phyloP scores from a whole-genome alignment of 139 green algal species.

The Bryopsis sp. region DNA sequence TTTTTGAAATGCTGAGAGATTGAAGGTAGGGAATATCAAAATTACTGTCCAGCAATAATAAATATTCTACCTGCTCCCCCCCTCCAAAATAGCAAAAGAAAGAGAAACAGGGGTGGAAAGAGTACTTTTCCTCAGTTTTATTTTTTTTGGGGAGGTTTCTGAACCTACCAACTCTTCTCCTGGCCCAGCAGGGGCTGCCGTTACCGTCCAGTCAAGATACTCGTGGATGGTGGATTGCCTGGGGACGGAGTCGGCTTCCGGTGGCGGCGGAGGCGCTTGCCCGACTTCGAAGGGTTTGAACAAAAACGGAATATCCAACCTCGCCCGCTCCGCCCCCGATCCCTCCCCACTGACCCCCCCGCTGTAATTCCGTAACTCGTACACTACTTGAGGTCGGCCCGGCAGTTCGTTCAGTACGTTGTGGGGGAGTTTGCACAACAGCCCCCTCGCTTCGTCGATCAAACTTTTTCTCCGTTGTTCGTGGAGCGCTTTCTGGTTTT shows the following conservation, averaged over 20 bases:
- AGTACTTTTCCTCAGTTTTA: too few relatives aligned
- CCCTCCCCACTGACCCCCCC: slow-evolving; percentile 1
- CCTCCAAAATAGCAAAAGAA: too few relatives aligned
- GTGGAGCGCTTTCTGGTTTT: too few relatives aligned
- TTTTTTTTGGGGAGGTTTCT: too few relatives aligned
- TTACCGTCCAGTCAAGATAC: slow-evolving; percentile 92
- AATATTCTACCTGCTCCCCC: too few relatives aligned
- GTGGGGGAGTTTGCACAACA: slow-evolving; percentile 34
- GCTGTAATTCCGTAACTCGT: slow-evolving; percentile 43
- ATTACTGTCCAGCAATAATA: too few relatives aligned
- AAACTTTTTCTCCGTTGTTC: too few relatives aligned
- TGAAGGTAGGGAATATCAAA: too few relatives aligned
- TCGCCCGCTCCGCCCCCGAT: slow-evolving; percentile 27
- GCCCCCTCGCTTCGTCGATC: slow-evolving; percentile 26
- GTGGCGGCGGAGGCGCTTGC: slow-evolving; percentile 44
- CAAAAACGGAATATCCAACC: slow-evolving; percentile 70
- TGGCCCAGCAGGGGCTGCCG: too few relatives aligned
- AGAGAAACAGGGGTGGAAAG: too few relatives aligned
- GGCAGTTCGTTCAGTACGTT: slow-evolving; percentile 57
- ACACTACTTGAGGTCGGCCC: slow-evolving; percentile 55
- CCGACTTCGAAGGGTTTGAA: slow-evolving; percentile 88
- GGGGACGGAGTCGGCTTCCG: slow-evolving; percentile 44
- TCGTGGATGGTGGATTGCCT: slow-evolving; percentile 85
- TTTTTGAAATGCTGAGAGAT: too few relatives aligned
- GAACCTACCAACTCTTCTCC: too few relatives aligned